These are phyloP conservation scores for Podospora pseudocomata DNA, from an alignment of 495 filamentous ascomycete genomes.

Conservation along the genomic window DNA sequence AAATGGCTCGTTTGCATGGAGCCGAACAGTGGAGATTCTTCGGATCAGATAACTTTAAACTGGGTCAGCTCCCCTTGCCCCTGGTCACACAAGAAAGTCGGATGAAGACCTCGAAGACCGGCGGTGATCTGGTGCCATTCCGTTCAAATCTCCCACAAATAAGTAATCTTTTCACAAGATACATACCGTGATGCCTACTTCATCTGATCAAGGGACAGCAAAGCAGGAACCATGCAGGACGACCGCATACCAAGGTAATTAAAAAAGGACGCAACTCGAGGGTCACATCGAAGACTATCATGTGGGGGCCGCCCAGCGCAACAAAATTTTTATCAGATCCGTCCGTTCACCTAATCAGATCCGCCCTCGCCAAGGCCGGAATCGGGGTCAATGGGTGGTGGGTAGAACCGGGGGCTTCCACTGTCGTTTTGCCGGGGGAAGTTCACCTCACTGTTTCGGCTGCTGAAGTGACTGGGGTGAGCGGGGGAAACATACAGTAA, in stretches of 20 bases:
- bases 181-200: neutral
- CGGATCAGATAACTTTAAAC: neutral
- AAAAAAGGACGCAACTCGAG: neutral
- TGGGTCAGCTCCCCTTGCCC: neutral
- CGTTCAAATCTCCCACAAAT: neutral
- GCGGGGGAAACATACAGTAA: neutral
- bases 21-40: neutral
- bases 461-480: neutral
- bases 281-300: neutral
- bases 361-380: conserved; percentile 25
- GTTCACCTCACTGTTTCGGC: neutral
- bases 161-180: neutral
- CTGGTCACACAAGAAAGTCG: neutral
- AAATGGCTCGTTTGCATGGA: neutral
- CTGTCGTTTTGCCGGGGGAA: neutral
- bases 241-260: neutral
- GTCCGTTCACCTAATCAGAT: conserved; percentile 24
- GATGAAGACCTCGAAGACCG: neutral
- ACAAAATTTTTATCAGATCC: conserved; percentile 25
- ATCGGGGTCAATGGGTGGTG: conserved; percentile 12
- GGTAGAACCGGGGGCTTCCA: neutral
- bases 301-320: neutral
- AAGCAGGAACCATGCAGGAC: neutral
- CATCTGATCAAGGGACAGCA: neutral
- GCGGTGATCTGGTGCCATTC: neutral